These are phyloP conservation scores for Mentha longifolia DNA, from an alignment of 257 asterid species.

Conservation along the genomic window DNA sequence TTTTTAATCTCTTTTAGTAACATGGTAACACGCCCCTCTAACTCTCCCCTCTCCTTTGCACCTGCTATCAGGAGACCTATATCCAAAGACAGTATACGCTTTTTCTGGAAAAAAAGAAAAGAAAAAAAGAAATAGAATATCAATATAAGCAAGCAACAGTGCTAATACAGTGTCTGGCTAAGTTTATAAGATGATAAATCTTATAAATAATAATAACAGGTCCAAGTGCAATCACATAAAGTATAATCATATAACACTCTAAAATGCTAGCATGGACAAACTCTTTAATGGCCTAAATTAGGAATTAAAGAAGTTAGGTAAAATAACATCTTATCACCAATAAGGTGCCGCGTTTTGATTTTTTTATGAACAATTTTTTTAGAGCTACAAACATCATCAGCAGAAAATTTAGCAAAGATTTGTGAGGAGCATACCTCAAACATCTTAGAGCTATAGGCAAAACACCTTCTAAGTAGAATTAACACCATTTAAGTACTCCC, in stretches of 20 bases:
- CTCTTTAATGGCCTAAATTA: not conserved
- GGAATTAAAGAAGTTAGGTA: not conserved
- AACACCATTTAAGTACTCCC: too few species aligned
- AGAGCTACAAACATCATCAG: not conserved
- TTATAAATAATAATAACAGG: too few species aligned
- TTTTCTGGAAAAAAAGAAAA: constrained; percentile 54
- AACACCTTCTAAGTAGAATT: not conserved
- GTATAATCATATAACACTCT: not conserved
- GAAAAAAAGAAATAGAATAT: too few species aligned
- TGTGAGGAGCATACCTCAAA: not conserved
- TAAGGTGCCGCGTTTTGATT: not conserved
- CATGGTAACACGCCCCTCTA: constrained; percentile 87
- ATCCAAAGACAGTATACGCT: constrained; percentile 85
- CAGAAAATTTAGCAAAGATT: not conserved
- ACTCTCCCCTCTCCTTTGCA: constrained; percentile 97
- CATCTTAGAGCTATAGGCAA: not conserved
- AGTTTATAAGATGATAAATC: not conserved
- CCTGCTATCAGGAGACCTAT: constrained; percentile 91
- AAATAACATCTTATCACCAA: constrained; percentile 1
- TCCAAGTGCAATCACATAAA: not conserved
- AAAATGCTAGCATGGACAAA: not conserved
- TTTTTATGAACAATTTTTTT: not conserved
- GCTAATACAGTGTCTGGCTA: not conserved
- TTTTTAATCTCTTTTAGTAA: constrained; percentile 77
- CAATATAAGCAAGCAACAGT: constrained; percentile 27